Percentiles rank a stretch among this genome's conserved stretches.
Evolutionary conservation across 2,329 filamentous ascomycete genomes (phyloP).

Genomic region (Macroventuria anomochaeta): DNA sequence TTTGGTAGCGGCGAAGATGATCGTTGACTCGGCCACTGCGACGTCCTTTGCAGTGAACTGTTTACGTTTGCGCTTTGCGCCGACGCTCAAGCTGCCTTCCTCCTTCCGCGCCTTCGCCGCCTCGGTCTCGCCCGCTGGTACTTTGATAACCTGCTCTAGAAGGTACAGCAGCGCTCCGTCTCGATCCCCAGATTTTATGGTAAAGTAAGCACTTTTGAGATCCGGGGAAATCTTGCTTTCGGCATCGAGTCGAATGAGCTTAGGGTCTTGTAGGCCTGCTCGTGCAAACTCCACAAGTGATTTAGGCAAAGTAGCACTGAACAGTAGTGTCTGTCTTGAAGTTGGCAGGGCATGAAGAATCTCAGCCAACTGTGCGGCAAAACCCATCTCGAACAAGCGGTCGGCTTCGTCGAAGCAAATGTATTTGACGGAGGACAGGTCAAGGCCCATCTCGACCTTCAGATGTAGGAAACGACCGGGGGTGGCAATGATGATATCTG

Average conservation of each 20-base stretch:
- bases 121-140: conserved; percentile 73
- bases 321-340: conserved; percentile 87
- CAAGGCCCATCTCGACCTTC: conserved; percentile 93
- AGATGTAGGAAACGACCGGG: conserved; percentile 95
- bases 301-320: conserved; percentile 93
- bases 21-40: conserved; percentile 89
- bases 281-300: conserved; percentile 95
- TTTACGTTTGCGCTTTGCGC: conserved; percentile 76
- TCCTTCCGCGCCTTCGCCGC: conserved; percentile 55
- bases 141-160: conserved; percentile 88
- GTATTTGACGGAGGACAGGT: conserved; percentile 89
- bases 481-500: conserved; percentile 96
- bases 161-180: conserved; percentile 91
- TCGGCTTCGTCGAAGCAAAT: conserved; percentile 98
- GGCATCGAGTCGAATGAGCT: conserved; percentile 85
- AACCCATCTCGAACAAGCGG: conserved; percentile 97
- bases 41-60: conserved; percentile 66
- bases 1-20: conserved; percentile 93
- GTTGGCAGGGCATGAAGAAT: conserved; percentile 87
- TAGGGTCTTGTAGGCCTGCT: conserved; percentile 90
- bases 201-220: conserved; percentile 94
- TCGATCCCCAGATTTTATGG: conserved; percentile 89
- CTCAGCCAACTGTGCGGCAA: conserved; percentile 89
- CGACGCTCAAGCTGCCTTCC: conserved; percentile 51
- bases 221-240: conserved; percentile 97